Percentiles rank a stretch among this genome's conserved stretches.
phyloP scores from a whole-genome alignment of 768 basidiomycete genomes.

The Imleria badia region DNA sequence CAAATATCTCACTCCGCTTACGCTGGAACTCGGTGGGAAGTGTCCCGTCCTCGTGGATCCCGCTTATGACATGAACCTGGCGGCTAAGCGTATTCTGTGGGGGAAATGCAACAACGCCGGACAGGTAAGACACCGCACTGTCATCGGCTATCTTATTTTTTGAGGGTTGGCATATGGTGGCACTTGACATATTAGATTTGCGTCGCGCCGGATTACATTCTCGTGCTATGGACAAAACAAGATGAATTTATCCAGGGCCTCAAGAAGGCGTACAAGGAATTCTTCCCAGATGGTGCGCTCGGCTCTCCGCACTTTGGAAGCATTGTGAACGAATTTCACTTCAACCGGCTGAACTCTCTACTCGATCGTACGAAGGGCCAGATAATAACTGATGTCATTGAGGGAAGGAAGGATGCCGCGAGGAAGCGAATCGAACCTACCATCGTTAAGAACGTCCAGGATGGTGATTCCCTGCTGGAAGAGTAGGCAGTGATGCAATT shows the following conservation, averaged over 20 bases:
- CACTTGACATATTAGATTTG: slow-evolving; percentile 31
- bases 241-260: slow-evolving; percentile 48
- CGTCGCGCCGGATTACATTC: slow-evolving; percentile 45
- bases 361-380: slow-evolving; percentile 55
- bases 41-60: slow-evolving; percentile 46
- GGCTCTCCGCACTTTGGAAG: slow-evolving; percentile 43
- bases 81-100: slow-evolving; percentile 65
- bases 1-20: slow-evolving; percentile 34
- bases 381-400: slow-evolving; percentile 50
- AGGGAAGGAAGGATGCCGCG: slow-evolving; percentile 33
- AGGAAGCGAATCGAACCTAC: slow-evolving; percentile 57
- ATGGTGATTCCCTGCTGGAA: slow-evolving; percentile 58
- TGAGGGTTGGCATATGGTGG: background rate
- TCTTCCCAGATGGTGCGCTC: slow-evolving; percentile 57
- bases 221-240: slow-evolving; percentile 42
- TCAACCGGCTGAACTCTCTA: slow-evolving; percentile 49
- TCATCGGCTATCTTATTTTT: background rate
- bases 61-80: slow-evolving; percentile 43
- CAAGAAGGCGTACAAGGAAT: slow-evolving; percentile 41
- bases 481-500: slow-evolving; percentile 39
- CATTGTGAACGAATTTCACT: slow-evolving; percentile 57
- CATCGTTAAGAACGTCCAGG: slow-evolving; percentile 52
- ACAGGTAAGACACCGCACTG: slow-evolving; percentile 39
- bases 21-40: slow-evolving; percentile 40
- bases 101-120: slow-evolving; percentile 67